A percentile compares a stretch with the other conserved stretches of the same genome.
Conservation (phyloP, 2,329 filamentous ascomycete genomes). For the Colletotrichum siamense region DNA sequence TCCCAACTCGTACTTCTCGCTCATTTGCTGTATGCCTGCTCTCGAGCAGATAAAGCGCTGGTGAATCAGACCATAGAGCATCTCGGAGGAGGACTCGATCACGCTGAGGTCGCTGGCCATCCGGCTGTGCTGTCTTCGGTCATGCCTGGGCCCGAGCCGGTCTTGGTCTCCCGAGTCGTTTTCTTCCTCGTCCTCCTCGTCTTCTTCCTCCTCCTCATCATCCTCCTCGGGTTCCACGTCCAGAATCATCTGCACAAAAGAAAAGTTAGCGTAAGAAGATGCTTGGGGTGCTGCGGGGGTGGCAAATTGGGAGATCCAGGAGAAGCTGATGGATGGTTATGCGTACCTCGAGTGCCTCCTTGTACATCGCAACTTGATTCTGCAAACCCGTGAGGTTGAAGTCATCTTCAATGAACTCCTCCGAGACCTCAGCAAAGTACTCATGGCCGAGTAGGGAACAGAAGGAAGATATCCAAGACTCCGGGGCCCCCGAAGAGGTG, state of each 20-base stretch:
- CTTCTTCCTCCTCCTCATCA: constrained; percentile 84
- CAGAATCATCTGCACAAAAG: constrained; percentile 78
- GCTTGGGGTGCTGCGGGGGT: not conserved
- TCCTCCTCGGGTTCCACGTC: constrained; percentile 97
- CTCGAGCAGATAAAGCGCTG: constrained; percentile 98
- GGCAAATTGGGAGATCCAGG: not conserved
- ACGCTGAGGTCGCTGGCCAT: constrained; percentile 93
- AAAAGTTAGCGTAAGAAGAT: constrained; percentile 22
- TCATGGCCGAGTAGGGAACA: constrained; percentile 95
- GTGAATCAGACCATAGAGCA: constrained; percentile 97
- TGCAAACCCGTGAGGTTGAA: constrained; percentile 98
- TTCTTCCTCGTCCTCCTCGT: constrained; percentile 75
- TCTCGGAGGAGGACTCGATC: constrained; percentile 96
- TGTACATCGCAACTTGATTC: constrained; percentile 97
- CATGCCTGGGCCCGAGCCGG: constrained; percentile 52
- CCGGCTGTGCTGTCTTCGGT: constrained; percentile 79
- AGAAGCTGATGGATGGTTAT: not conserved
- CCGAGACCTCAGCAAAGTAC: constrained; percentile 98
- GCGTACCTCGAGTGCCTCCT: constrained; percentile 86
- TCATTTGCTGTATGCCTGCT: constrained; percentile 98
- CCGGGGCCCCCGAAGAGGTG: constrained; percentile 66
- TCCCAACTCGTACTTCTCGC: constrained; percentile 96
- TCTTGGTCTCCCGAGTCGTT: constrained; percentile 72
- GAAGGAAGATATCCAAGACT: constrained; percentile 98
- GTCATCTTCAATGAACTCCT: constrained; percentile 99